A percentile compares a stretch with the other conserved stretches of the same genome.
Conservation (phyloP, 2,329 filamentous ascomycete species). For the Diaporthe eres region DNA sequence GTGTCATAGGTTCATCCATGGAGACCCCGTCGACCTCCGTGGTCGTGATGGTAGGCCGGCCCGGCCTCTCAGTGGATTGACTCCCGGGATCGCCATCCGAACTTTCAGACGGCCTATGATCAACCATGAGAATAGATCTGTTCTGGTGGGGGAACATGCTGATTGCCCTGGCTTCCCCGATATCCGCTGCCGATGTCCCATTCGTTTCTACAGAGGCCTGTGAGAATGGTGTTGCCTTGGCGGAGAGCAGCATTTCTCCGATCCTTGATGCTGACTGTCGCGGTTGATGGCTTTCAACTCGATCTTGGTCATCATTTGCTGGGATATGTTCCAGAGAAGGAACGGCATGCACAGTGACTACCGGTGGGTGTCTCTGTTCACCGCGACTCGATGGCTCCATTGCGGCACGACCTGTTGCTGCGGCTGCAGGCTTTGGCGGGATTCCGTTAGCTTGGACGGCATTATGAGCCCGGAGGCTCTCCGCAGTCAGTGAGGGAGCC, state of each 20-base stretch:
- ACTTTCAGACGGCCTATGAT: slow-evolving; percentile 66
- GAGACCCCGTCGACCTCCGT: slow-evolving; percentile 54
- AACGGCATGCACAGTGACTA: slow-evolving; percentile 48
- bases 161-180: slow-evolving; percentile 74
- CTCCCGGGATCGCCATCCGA: slow-evolving; percentile 54
- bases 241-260: slow-evolving; percentile 63
- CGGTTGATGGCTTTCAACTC: slow-evolving; percentile 17
- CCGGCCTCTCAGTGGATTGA: slow-evolving; percentile 38
- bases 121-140: slow-evolving; percentile 72
- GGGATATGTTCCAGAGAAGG: slow-evolving; percentile 54
- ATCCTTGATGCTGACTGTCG: slow-evolving; percentile 61
- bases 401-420: slow-evolving; percentile 15
- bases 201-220: slow-evolving; percentile 73
- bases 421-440: slow-evolving; percentile 45
- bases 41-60: slow-evolving; percentile 55
- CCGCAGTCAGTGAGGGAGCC: slow-evolving; percentile 69
- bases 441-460: slow-evolving; percentile 40
- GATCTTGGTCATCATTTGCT: slow-evolving; percentile 45
- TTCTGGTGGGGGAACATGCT: slow-evolving; percentile 76
- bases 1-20: slow-evolving; percentile 60
- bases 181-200: slow-evolving; percentile 70
- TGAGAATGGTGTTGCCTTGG: slow-evolving; percentile 74
- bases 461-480: slow-evolving; percentile 71
- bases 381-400: slow-evolving; percentile 26
- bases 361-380: slow-evolving; percentile 42